Conservation (phyloP, 495 filamentous ascomycete species). For the Acidomyces sp. region DNA sequence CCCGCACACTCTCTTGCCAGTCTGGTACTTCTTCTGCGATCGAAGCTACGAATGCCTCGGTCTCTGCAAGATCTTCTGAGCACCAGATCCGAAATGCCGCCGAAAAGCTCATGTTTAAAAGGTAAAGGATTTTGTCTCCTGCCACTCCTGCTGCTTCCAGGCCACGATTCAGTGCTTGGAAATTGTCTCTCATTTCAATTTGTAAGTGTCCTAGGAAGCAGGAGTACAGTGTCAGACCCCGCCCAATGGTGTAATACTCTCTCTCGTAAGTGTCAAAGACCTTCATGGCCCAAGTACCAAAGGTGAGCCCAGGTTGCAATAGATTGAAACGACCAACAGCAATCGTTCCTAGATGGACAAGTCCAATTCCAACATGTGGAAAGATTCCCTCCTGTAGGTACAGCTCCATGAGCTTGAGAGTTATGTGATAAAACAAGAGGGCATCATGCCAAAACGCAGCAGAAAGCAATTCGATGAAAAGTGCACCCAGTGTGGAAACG, state of each 20-base stretch:
- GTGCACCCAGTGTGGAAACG: conserved; percentile 53
- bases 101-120: conserved; percentile 61
- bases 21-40: conserved; percentile 61
- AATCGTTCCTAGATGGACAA: conserved; percentile 62
- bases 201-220: conserved; percentile 65
- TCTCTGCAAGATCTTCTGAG: conserved; percentile 60
- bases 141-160: conserved; percentile 57
- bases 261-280: conserved; percentile 52
- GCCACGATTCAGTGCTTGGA: conserved; percentile 51
- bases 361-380: conserved; percentile 62
- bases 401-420: conserved; percentile 56
- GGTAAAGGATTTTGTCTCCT: conserved; percentile 60
- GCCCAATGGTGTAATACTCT: conserved; percentile 53
- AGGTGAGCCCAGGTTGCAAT: conserved; percentile 49
- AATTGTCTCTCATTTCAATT: conserved; percentile 44
- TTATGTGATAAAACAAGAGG: conserved; percentile 61
- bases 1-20: conserved; percentile 66
- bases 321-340: conserved; percentile 60
- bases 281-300: conserved; percentile 50
- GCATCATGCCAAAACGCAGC: conserved; percentile 75
- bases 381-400: conserved; percentile 53
- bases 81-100: conserved; percentile 58
- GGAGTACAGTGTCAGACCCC: conserved; percentile 58
- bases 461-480: conserved; percentile 62
- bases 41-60: conserved; percentile 61